A percentile compares a stretch with the other conserved stretches of the same genome.
Conservation (phyloP, 495 filamentous ascomycete genomes). For the Daldinia concentrica region DNA sequence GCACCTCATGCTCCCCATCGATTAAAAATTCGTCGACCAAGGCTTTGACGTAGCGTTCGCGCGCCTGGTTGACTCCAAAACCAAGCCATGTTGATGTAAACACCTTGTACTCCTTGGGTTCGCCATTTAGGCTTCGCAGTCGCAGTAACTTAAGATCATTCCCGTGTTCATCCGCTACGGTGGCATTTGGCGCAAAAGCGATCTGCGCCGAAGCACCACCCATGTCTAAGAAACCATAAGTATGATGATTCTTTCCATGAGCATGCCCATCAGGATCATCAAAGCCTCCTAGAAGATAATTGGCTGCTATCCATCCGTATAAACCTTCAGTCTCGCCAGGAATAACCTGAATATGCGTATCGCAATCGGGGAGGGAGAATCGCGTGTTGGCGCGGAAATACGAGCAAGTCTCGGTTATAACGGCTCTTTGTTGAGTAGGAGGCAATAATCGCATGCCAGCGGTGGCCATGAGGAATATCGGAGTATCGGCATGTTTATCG, state of each 20-base stretch:
- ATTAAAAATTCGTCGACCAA: slow-evolving; percentile 68
- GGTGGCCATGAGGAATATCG: slow-evolving; percentile 93
- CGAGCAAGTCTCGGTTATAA: slow-evolving; percentile 82
- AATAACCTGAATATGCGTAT: slow-evolving; percentile 91
- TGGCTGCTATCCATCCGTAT: slow-evolving; percentile 99
- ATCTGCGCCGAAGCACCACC: slow-evolving; percentile 97
- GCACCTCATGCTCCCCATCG: slow-evolving; percentile 68
- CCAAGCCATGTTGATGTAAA: slow-evolving; percentile 98
- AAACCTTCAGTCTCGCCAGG: slow-evolving; percentile 96
- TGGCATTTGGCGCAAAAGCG: slow-evolving; percentile 93
- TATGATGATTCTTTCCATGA: slow-evolving; percentile 88
- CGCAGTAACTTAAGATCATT: slow-evolving; percentile 88
- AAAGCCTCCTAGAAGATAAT: slow-evolving; percentile 95
- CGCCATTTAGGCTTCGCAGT: slow-evolving; percentile 81
- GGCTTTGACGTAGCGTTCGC: slow-evolving; percentile 78
- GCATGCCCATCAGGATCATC: slow-evolving; percentile 76
- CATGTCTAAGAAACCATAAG: slow-evolving; percentile 98
- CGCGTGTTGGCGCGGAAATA: slow-evolving; percentile 81
- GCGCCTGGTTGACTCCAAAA: slow-evolving; percentile 92
- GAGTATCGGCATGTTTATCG: slow-evolving; percentile 81
- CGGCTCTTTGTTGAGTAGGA: slow-evolving; percentile 69
- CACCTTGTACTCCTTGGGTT: slow-evolving; percentile 78
- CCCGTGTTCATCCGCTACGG: slow-evolving; percentile 88
- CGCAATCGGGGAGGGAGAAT: slow-evolving; percentile 91
- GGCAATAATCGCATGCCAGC: slow-evolving; percentile 96